Conservation (phyloP, 495 filamentous ascomycete species). For the Penicillium lividum region DNA sequence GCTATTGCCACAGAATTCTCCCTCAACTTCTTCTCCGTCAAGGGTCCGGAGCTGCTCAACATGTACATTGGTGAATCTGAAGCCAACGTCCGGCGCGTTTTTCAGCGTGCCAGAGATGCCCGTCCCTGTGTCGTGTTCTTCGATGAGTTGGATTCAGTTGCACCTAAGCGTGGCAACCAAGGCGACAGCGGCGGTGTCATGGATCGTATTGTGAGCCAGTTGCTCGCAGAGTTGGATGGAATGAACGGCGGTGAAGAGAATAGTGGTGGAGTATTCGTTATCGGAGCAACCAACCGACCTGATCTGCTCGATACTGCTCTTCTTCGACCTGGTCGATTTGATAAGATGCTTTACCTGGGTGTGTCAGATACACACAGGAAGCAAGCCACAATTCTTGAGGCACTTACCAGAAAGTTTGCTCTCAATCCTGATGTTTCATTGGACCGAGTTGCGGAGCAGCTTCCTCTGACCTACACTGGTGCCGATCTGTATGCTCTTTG, state of each 20-base stretch:
- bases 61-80: slow-evolving; percentile 99
- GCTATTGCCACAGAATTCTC: slow-evolving; percentile 98
- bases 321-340: slow-evolving; percentile 88
- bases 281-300: slow-evolving; percentile 93
- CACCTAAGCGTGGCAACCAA: slow-evolving; percentile 95
- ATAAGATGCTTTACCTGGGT: slow-evolving; percentile 98
- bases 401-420: slow-evolving; percentile 90
- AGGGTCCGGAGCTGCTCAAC: slow-evolving; percentile 94
- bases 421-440: slow-evolving; percentile 77
- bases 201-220: slow-evolving; percentile 96
- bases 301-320: slow-evolving; percentile 92
- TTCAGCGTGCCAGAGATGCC: slow-evolving; percentile 91
- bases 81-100: slow-evolving; percentile 94
- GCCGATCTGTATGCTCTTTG: slow-evolving; percentile 96
- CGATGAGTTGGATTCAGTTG: slow-evolving; percentile 95
- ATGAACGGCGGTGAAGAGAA: slow-evolving; percentile 93
- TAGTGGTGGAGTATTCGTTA: slow-evolving; percentile 90
- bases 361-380: slow-evolving; percentile 97
- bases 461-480: slow-evolving; percentile 96
- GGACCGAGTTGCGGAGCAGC: slow-evolving; percentile 64
- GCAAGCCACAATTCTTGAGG: slow-evolving; percentile 91
- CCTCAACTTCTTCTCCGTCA: slow-evolving; percentile 98
- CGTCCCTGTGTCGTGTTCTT: slow-evolving; percentile 99
- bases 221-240: slow-evolving; percentile 92
- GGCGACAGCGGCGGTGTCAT: slow-evolving; percentile 98